These are phyloP conservation scores for Coemansia reversa DNA, from an alignment of 192 early-diverging fungal genomes.

Conservation along the genomic window DNA sequence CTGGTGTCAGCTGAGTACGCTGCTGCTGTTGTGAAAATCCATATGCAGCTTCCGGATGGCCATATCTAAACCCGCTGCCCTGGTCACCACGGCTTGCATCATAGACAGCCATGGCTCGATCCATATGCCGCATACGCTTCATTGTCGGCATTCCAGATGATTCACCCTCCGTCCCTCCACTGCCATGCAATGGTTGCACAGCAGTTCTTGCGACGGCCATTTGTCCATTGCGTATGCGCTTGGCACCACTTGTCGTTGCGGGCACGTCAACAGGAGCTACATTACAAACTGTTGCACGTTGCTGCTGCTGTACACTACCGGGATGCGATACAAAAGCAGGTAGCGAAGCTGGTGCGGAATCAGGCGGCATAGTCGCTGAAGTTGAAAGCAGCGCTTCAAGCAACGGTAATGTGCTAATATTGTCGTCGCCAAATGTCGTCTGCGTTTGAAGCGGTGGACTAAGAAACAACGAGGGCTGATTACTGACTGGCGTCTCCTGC, in stretches of 20 bases:
- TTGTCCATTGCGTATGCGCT: conserved; percentile 7
- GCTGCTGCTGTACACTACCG: not conserved
- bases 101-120: not conserved
- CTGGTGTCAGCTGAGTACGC: conserved; percentile 1
- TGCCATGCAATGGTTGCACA: not conserved
- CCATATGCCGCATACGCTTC: conserved; percentile 33
- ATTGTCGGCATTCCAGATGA: conserved; percentile 9
- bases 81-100: not conserved
- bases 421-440: conserved; percentile 10
- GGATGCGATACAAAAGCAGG: conserved; percentile 4
- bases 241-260: not conserved
- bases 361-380: conserved; percentile 19
- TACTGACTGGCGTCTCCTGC: not conserved
- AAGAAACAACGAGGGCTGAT: conserved; percentile 13
- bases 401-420: conserved; percentile 33
- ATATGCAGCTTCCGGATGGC: conserved; percentile 3
- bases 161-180: not conserved
- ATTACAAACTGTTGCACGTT: not conserved
- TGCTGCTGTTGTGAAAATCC: conserved; percentile 15
- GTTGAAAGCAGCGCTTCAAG: conserved; percentile 46
- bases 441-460: conserved; percentile 13
- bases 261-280: not conserved
- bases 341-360: conserved; percentile 25
- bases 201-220: not conserved
- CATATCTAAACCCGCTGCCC: not conserved